Evolutionary conservation across 179 eudicot genomes (phyloP), one percentile per base, ranked within the genome.

Genomic region (Spinacia oleracea): DNA sequence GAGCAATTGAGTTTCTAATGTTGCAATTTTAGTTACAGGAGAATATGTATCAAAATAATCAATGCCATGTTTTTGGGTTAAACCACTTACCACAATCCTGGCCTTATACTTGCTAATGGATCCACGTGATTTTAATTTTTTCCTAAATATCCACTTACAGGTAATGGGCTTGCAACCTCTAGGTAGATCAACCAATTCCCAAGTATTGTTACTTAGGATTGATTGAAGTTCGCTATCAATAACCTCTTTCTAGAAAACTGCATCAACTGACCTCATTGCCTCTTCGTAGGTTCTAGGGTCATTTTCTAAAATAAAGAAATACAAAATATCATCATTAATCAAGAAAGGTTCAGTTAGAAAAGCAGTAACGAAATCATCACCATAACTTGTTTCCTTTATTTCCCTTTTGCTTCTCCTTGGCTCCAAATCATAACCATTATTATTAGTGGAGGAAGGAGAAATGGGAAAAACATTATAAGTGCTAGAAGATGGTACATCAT

Each of bases 1-100:
- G 9, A 23, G 73, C 55, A 23, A 70, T 70, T 4, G 45, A 21
- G n/a, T 55, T 70, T 7, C 73, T 43, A n/a, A 45, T 70, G 9
- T 20, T n/a, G 58, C 27, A 43, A 70, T 45, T 70, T 45, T 70
- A n/a, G 73, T 45, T 18, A 70, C 73, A 46, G 9, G 73, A 27
- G 73, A 69, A 20, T 67, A 67, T 15, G 46, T 67, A 38, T 67
- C 43, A 38, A 38, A 35, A 8, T 31, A 67, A 32, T 67, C 46
- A 35, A 67, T 67, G 27, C 38, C 48, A 11, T 38, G 8, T n/a
- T 67, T 67, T 67, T 67, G 72, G 3, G 5, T 67, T 12, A 67
- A 67, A 20, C 48, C 72, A 9, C 21, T 35, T 35, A 67, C 38
- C n/a, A 67, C 48, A n/a, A n/a, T n/a, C n/a, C n/a, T n/a, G n/a